phyloP scores from a whole-genome alignment of 331 rosid species.

The Stylosanthes scabra region DNA sequence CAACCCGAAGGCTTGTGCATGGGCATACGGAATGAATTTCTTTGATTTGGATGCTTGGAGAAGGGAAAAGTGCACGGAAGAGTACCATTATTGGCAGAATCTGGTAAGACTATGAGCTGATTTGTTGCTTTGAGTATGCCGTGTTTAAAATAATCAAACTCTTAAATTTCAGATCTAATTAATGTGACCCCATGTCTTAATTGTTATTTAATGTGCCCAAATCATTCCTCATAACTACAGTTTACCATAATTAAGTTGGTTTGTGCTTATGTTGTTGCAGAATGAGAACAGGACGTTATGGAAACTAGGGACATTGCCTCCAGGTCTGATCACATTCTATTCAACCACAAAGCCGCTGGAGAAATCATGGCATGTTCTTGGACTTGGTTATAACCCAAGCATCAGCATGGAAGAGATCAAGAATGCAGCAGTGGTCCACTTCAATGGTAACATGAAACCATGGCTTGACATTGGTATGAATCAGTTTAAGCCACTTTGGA shows the following conservation, averaged over 20 bases:
- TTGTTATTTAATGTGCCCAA: neutral
- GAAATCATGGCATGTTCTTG: conserved; percentile 85
- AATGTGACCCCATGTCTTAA: neutral
- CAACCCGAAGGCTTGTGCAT: conserved; percentile 7
- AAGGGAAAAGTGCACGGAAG: conserved; percentile 10
- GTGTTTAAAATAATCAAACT: neutral
- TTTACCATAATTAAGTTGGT: neutral
- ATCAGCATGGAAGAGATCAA: conserved; percentile 66
- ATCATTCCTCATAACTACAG: neutral
- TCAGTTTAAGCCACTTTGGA: conserved; percentile 73
- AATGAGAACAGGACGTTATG: conserved; percentile 77
- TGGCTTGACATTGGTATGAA: conserved; percentile 84
- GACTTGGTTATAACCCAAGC: conserved; percentile 83
- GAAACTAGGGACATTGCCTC: conserved; percentile 82
- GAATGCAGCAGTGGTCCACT: conserved; percentile 85
- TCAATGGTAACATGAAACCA: conserved; percentile 83
- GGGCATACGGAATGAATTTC: conserved; percentile 9
- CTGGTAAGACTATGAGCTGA: neutral
- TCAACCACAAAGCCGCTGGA: conserved; percentile 78
- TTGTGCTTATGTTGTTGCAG: conserved; percentile 47
- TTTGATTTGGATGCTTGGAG: conserved; percentile 17
- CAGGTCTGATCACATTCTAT: conserved; percentile 77
- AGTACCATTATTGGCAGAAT: conserved; percentile 12
- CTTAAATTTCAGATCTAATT: neutral
- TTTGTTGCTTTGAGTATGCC: neutral